A percentile compares a stretch with the other conserved stretches of the same genome.
These are phyloP conservation scores for Globisporangium splendens DNA, from an alignment of 352 stramenopile genomes.

Conservation along the genomic window DNA sequence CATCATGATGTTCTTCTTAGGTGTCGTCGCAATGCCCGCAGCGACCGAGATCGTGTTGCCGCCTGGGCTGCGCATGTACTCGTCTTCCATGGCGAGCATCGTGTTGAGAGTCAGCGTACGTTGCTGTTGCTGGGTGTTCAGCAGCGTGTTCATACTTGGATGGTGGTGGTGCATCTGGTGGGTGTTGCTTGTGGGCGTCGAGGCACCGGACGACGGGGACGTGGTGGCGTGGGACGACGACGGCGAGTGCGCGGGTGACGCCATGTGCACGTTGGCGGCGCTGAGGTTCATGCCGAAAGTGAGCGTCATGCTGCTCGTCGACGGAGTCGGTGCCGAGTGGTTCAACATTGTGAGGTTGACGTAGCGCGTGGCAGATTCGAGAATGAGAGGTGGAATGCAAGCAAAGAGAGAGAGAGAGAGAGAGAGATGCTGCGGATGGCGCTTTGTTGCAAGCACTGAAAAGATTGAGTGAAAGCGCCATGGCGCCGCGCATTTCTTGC, in stretches of 20 bases:
- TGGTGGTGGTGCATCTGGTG: conserved; percentile 6
- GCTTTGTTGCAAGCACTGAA: conserved; percentile 20
- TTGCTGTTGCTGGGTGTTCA: conserved; percentile 3
- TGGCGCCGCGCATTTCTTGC: not conserved
- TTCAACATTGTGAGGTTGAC: not conserved
- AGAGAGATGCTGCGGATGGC: not conserved
- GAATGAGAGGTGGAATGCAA: not conserved
- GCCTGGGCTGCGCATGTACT: conserved; percentile 32
- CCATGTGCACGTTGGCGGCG: not conserved
- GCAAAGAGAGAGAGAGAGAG: not conserved
- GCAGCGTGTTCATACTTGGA: conserved; percentile 1
- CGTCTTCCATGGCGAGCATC: conserved; percentile 31
- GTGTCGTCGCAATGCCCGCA: conserved; percentile 22
- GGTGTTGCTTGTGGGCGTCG: conserved; percentile 1
- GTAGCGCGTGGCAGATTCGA: not conserved
- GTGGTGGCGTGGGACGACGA: conserved; percentile 8
- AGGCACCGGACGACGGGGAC: not conserved
- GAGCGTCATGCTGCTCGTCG: not conserved
- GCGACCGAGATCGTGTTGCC: conserved; percentile 18
- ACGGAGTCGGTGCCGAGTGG: not conserved
- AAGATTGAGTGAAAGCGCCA: conserved; percentile 24
- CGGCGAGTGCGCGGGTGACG: conserved; percentile 1
- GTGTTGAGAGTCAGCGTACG: conserved; percentile 18
- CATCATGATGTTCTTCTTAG: conserved; percentile 38
- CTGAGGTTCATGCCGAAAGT: not conserved